These are phyloP conservation scores for Lepidium campestre DNA, from an alignment of 441 rosid species.

Conservation along the genomic window DNA sequence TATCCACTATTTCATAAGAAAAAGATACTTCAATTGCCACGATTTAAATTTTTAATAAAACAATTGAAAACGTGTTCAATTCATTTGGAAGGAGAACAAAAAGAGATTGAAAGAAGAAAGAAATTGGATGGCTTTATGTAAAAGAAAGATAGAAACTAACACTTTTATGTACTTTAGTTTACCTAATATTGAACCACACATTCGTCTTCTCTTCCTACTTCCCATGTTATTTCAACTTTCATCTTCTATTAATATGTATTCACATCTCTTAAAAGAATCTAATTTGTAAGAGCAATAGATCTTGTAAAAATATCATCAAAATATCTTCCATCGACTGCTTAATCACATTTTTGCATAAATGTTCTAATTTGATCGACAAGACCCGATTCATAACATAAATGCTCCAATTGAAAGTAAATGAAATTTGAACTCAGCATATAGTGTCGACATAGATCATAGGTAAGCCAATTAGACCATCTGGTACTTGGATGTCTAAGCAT, in stretches of 20 bases:
- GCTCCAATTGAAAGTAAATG: too few relatives aligned
- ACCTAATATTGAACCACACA: conserved; percentile 24
- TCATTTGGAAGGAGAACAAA: neutral
- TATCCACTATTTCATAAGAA: conserved; percentile 17
- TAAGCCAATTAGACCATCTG: too few relatives aligned
- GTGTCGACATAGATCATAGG: too few relatives aligned
- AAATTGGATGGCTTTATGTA: conserved; percentile 19
- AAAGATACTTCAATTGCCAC: conserved; percentile 13
- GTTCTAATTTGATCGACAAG: too few relatives aligned
- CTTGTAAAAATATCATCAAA: neutral
- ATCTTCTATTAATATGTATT: neutral
- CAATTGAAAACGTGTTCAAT: conserved; percentile 25
- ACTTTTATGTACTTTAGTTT: conserved; percentile 26
- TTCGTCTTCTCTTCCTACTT: conserved; percentile 10
- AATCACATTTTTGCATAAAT: neutral
- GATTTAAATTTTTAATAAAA: conserved; percentile 4
- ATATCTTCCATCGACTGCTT: neutral
- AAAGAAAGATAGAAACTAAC: conserved; percentile 25
- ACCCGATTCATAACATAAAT: too few relatives aligned
- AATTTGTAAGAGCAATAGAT: neutral
- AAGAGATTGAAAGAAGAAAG: conserved; percentile 24
- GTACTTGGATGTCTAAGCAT: too few relatives aligned
- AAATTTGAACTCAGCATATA: too few relatives aligned
- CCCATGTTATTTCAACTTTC: neutral
- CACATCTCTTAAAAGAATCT: conserved; percentile 5